Base-by-base conservation (phyloP, 2,329 filamentous ascomycete species). In the Ramichloridium luteum region DNA sequence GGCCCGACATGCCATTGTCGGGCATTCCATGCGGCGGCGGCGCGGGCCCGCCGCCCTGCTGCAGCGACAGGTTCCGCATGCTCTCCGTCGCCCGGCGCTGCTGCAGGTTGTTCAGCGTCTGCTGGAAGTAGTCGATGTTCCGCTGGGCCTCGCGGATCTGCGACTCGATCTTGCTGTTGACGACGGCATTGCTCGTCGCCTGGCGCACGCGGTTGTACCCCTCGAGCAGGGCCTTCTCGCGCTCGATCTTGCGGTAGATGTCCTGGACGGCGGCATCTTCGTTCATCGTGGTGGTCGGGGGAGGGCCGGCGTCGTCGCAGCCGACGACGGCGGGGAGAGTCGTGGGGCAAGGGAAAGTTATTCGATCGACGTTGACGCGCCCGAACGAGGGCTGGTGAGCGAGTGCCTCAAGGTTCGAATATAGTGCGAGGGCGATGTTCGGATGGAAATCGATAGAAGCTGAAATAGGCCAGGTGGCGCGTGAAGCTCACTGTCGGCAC, bases 221-320 rank as follows among this genome's bases (percentile, higher is more conserved):
- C 59, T 81, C 81, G 68, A 98, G 90, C 54, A 96, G 77, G 51
- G 80, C 81, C 69, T 86, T 88, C 64, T 98, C 90, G 58, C 88
- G 78, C 68, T 94, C 84, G 61, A 98, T 96, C 79, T 98, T 96
- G 67, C 78, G 80, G 64, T 80, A 76, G 64, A 98, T 85, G 59
- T 84, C 80, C 61, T 75, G 75, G 61, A 76, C 69, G 44, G 73
- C 67, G 47, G 74, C 68, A 53, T 77, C 70, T 56, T 72, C 64
- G 54, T 64, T 65, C 64, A 74, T 75, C 54, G 46, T 64, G 58
- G 57, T 54, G 48, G 49, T 39, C 27, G 15, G 16, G 22, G 25
- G 22, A 31, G 36, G 16, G 20, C 17, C 17, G 14, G 17, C n/a
- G n/a, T n/a, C n/a, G n/a, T n/a, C n/a, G n/a, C n/a, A n/a, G n/a